Evolutionary conservation across 495 filamentous ascomycete genomes (phyloP).

Genomic region (Neurospora hispaniola): DNA sequence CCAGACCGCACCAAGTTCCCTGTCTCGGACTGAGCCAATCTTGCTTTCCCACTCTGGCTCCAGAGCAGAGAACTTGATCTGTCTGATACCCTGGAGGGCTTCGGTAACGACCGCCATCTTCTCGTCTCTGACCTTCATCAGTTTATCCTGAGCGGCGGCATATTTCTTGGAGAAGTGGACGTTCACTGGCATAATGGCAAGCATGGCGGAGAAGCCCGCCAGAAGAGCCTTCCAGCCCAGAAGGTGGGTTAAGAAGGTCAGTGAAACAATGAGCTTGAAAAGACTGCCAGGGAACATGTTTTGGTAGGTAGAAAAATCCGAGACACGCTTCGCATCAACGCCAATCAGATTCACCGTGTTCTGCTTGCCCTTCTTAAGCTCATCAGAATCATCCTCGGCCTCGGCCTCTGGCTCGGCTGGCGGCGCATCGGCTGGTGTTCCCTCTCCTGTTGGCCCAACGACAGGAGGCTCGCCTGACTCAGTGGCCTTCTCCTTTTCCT

Average conservation of each 20-base stretch:
- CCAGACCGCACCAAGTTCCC: constrained; percentile 58
- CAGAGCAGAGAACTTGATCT: constrained; percentile 83
- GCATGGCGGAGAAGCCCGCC: constrained; percentile 54
- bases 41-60: constrained; percentile 71
- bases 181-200: constrained; percentile 58
- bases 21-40: constrained; percentile 52
- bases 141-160: constrained; percentile 49
- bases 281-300: constrained; percentile 52
- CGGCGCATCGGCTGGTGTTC: constrained; percentile 4
- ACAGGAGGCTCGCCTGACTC: constrained; percentile 13
- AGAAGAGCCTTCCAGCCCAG: constrained; percentile 64
- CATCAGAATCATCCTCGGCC: constrained; percentile 44
- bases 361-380: constrained; percentile 51
- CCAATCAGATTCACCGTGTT: constrained; percentile 71
- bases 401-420: constrained; percentile 17
- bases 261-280: constrained; percentile 53
- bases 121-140: constrained; percentile 72
- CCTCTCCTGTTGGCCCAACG: constrained; percentile 15
- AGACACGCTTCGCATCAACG: constrained; percentile 63
- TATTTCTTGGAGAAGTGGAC: constrained; percentile 58
- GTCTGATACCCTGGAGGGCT: constrained; percentile 71
- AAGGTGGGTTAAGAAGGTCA: constrained; percentile 53
- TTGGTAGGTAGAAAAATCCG: constrained; percentile 57
- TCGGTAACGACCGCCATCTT: constrained; percentile 74
- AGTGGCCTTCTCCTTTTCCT: constrained; percentile 16